phyloP scores from a whole-genome alignment of 2,329 filamentous ascomycete genomes.

The Pseudohalonectria lignicola region DNA sequence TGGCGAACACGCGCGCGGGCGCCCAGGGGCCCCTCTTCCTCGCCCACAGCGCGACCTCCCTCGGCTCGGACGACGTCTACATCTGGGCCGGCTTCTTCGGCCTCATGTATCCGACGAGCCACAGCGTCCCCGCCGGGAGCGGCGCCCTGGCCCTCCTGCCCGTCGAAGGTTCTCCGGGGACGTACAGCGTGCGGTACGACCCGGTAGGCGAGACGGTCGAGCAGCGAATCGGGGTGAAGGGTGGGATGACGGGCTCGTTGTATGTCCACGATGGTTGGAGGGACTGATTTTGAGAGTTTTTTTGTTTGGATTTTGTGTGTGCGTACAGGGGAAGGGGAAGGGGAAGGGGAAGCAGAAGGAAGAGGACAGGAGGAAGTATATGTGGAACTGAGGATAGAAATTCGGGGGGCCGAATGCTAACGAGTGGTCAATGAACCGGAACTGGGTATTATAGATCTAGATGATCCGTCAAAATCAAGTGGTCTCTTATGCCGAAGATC shows the following conservation, averaged over 20 bases:
- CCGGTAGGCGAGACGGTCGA: background rate
- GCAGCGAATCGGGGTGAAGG: background rate
- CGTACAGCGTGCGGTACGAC: no score
- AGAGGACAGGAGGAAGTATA: no score
- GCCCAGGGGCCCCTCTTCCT: conserved; percentile 4
- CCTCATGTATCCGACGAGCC: background rate
- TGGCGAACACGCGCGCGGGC: conserved; percentile 6
- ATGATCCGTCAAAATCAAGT: no score
- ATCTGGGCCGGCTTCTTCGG: conserved; percentile 4
- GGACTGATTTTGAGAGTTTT: background rate
- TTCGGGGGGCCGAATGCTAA: no score
- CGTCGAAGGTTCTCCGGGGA: no score
- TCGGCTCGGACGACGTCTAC: conserved; percentile 5
- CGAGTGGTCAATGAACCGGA: no score
- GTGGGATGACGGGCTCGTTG: background rate
- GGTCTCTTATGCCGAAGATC: no score
- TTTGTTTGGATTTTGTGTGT: background rate
- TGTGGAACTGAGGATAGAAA: no score
- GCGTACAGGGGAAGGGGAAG: no score
- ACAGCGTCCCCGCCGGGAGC: no score
- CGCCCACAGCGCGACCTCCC: conserved; percentile 7
- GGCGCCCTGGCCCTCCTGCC: background rate
- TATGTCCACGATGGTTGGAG: background rate
- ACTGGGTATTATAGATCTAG: no score
- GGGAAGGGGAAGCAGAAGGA: no score